Base-by-base conservation (phyloP, 768 basidiomycete genomes). In the Hygrophorus pudorinus region DNA sequence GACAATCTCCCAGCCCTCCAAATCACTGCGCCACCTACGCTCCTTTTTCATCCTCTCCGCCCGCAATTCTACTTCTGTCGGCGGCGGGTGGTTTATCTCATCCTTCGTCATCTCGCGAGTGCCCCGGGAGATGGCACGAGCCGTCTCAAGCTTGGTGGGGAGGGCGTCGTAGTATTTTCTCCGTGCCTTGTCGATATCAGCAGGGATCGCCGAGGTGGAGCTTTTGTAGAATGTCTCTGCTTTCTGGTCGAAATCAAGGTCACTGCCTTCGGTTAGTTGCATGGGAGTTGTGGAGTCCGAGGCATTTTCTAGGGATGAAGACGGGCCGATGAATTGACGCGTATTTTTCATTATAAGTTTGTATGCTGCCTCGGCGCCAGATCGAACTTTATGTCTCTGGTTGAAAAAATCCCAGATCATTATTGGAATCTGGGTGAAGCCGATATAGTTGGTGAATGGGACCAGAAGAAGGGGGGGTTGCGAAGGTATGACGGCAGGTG, bases 361-460 rank as follows among this genome's bases (percentile, higher is more conserved):
- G 57, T 87, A 85, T 0, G 83, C 92, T 9, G 83, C 83, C 51
- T 93, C 80, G 8, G 85, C 82, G 27, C 94, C 94, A 10, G 75
- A 62, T 5, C 64, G 73, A n/a, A 90, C 89, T 56, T 85, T 79
- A 38, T 78, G 66, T 6, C 91, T 79, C 58, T 86, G 81, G 58
- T 90, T 92, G 68, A 96, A 97, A 63, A 91, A 91, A 50, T 80
- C 86, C 78, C 79, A 83, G 38, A 94, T 75, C 90, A 94, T 93
- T 53, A 75, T 64, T 10, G 92, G 92, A 45, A 94, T 79, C 55
- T 87, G 85, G 21, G 71, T 74, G 56, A 93, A 73, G 5, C 92
- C 92, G 42, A 94, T 71, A 51, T 81, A 72, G 55, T 90, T 78
- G 31, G 73, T 70, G 59, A 80, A 89, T 10, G 79, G 70, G 24